Evolutionary conservation across 192 early-diverging fungal species (phyloP).

Genomic region (Podochytrium sp.): DNA sequence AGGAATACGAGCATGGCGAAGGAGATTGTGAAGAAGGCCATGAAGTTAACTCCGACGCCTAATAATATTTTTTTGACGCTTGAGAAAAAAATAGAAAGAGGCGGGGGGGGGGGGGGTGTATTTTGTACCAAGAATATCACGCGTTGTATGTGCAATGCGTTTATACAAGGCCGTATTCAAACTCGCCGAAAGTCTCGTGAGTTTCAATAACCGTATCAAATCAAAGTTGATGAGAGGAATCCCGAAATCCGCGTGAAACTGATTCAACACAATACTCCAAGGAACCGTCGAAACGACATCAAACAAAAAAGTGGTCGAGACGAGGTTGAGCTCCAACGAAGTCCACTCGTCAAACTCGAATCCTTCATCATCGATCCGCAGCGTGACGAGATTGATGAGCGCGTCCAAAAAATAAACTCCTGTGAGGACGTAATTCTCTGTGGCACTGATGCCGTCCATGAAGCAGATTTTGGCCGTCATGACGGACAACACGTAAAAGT

Average conservation of each 20-base stretch:
- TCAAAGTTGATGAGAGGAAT: constrained; percentile 22
- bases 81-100: constrained; percentile 21
- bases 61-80: background rate
- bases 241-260: background rate
- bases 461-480: background rate
- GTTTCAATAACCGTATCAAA: constrained; percentile 15
- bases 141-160: constrained; percentile 17
- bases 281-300: constrained; percentile 43
- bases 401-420: constrained; percentile 1
- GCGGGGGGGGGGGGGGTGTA: constrained; percentile 5
- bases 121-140: constrained; percentile 22
- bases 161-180: constrained; percentile 14
- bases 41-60: constrained; percentile 22
- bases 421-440: background rate
- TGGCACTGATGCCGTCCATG: background rate
- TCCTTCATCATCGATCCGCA: constrained; percentile 7
- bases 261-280: constrained; percentile 30
- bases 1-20: constrained; percentile 2
- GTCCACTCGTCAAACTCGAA: background rate
- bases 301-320: constrained; percentile 15
- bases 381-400: constrained; percentile 10
- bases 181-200: constrained; percentile 11
- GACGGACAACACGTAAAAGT: background rate
- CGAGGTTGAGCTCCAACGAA: background rate
- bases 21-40: constrained; percentile 12